These are phyloP conservation scores for Trifolium repens DNA, from an alignment of 306 rosid genomes.

Conservation along the genomic window DNA sequence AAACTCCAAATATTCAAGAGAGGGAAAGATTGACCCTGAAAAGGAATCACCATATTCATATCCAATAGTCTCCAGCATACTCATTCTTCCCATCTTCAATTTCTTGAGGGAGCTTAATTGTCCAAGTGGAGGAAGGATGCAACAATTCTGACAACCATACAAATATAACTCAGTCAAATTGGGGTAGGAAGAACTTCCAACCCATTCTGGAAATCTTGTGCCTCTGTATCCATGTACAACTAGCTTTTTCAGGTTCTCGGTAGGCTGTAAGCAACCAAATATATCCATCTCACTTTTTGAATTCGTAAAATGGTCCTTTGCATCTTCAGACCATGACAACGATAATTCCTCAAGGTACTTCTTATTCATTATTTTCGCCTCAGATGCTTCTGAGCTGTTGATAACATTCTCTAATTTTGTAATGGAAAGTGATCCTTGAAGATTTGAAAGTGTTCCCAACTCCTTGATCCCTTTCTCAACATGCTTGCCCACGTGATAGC, in stretches of 20 bases:
- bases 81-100: neutral
- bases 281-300: slow-evolving; percentile 2
- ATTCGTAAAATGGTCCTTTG: neutral
- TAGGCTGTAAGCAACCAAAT: neutral
- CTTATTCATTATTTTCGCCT: slow-evolving; percentile 7
- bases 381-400: neutral
- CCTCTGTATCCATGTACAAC: neutral
- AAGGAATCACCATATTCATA: neutral
- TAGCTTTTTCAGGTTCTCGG: neutral
- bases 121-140: slow-evolving; percentile 4
- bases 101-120: neutral
- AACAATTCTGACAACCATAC: neutral
- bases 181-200: slow-evolving; percentile 1
- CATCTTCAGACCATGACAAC: neutral
- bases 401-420: neutral
- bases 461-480: neutral
- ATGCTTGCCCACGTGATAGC: neutral
- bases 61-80: neutral
- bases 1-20: neutral
- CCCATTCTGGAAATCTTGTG: slow-evolving; percentile 1
- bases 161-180: neutral
- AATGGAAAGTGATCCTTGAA: neutral
- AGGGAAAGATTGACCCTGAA: neutral
- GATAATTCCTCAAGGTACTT: neutral
- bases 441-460: neutral